These are phyloP conservation scores for Purpureocillium takamizusanense DNA, from an alignment of 2,329 filamentous ascomycete species.

Conservation along the genomic window DNA sequence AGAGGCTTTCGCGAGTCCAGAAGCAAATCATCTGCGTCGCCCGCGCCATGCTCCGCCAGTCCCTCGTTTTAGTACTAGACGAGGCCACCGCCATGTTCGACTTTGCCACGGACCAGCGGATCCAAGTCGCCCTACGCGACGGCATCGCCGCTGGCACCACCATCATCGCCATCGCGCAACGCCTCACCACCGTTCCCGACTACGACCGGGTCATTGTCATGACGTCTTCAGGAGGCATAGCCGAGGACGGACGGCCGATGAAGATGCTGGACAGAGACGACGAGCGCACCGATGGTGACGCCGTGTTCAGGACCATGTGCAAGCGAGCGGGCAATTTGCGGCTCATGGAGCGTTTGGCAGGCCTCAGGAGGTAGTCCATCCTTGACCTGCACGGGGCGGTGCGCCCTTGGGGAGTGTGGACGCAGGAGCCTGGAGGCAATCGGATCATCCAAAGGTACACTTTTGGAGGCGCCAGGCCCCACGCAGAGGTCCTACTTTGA, in stretches of 20 bases:
- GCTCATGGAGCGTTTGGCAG: conserved; percentile 1
- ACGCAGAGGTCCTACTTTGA: no score
- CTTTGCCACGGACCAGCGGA: conserved; percentile 64
- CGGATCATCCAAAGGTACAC: no score
- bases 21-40: conserved; percentile 65
- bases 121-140: conserved; percentile 56
- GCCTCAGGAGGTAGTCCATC: conserved; percentile 1
- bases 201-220: conserved; percentile 70
- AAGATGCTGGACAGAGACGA: conserved; percentile 1
- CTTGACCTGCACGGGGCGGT: neutral
- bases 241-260: conserved; percentile 30
- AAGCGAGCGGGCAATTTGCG: neutral
- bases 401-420: neutral
- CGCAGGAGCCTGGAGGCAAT: no score
- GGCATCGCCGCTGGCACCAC: conserved; percentile 59
- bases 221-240: conserved; percentile 55
- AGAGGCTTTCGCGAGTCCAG: conserved; percentile 52
- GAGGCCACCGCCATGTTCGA: conserved; percentile 65
- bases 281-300: neutral
- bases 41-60: conserved; percentile 56
- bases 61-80: conserved; percentile 65
- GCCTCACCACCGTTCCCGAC: conserved; percentile 53
- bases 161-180: conserved; percentile 55
- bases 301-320: conserved; percentile 2
- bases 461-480: no score